Evolutionary conservation across 768 basidiomycete species (phyloP), one percentile per base, ranked within the genome.

Genomic region (Russula sp.): DNA sequence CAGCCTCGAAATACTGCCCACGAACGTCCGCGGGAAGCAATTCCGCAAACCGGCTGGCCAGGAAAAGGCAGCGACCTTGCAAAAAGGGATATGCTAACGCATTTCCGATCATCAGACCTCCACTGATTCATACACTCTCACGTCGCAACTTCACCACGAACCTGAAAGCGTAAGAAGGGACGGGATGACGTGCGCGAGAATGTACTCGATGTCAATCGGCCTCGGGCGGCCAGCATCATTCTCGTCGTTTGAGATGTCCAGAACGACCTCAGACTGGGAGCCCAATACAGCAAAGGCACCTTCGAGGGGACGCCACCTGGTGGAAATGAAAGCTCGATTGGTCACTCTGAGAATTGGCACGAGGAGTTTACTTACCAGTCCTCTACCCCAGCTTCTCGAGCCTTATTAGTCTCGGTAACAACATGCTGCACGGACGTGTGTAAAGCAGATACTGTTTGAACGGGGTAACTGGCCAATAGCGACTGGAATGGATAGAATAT

Each of bases 11-110:
- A 70, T 98, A 98, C 69, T 94, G 91, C 0, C 83, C 83, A 1
- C 90, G 86, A 51, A 94, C 78, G 59, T 84, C 78, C 13, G 80
- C 67, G 0, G 93, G 88, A 5, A 98, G 78, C 10, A 88, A 73
- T 66, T 84, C 83, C 1, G 90, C 81, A 69, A 85, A 98, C 69
- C 93, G 88, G 69, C 92, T 93, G 3, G 94, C 93, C 67, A 98
- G 95, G 48, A 98, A 91, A 63, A 98, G 97, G 0, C 86, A 90
- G 63, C 97, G 82, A 11, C 96, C 97, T 74, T 98, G 96, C 34
- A 99, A 73, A 82, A 98, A 99, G 0, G 93, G 93, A 59, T 79
- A 81, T 25, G 92, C 95, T 96, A 67, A 66, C 5, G 18, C 25
- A 29, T 29, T 5, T 57, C 59, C 8, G 62, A 14, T 14, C 2